Evolutionary conservation across 495 filamentous ascomycete species (phyloP).

Genomic region (Schizothecium vesticola): DNA sequence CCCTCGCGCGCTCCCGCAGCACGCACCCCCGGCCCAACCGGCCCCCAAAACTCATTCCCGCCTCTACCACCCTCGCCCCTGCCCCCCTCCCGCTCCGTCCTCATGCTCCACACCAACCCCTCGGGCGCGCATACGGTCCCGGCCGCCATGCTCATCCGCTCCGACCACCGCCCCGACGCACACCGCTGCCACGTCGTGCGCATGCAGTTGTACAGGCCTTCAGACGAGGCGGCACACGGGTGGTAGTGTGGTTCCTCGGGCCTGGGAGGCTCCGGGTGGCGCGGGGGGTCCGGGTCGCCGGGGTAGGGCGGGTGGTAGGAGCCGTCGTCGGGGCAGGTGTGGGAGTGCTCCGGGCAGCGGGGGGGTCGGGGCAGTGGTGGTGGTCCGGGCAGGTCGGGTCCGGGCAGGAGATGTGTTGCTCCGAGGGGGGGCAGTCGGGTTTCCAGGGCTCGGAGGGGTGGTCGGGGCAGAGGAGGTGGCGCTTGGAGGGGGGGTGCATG

Average conservation of each 20-base stretch:
- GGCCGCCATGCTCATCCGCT: background rate
- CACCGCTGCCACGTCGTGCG: conserved; percentile 35
- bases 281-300: background rate
- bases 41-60: background rate
- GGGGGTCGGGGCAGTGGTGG: background rate
- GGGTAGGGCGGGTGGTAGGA: background rate
- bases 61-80: too few species aligned
- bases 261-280: background rate
- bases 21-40: background rate
- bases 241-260: background rate
- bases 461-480: background rate
- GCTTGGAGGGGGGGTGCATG: background rate
- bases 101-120: background rate
- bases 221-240: conserved; percentile 21
- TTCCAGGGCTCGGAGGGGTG: background rate
- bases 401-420: background rate
- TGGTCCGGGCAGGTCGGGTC: background rate
- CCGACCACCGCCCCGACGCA: conserved; percentile 27
- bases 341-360: background rate
- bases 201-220: conserved; percentile 40
- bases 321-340: background rate
- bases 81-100: background rate
- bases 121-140: background rate
- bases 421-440: background rate
- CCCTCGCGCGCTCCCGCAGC: background rate